Conservation (phyloP, 2,329 filamentous ascomycete species). For the Chaetomiaceae sp. region DNA sequence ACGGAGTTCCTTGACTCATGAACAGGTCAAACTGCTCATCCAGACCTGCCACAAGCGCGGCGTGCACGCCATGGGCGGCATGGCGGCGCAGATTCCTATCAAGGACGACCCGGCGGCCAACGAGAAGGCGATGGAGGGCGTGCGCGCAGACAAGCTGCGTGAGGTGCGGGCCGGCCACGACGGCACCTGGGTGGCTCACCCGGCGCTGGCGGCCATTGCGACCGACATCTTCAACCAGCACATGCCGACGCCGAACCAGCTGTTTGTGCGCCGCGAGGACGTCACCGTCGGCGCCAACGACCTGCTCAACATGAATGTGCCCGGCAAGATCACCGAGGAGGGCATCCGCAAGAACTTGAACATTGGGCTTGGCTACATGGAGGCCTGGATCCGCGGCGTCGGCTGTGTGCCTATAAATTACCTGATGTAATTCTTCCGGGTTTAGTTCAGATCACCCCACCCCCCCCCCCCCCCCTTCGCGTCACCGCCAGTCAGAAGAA, state of each 20-base stretch:
- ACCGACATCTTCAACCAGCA: slow-evolving; percentile 93
- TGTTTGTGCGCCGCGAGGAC: slow-evolving; percentile 84
- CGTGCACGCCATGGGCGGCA: slow-evolving; percentile 98
- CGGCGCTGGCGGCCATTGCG: slow-evolving; percentile 81
- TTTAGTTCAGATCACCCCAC: too few species aligned
- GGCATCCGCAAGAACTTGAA: slow-evolving; percentile 97
- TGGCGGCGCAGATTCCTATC: slow-evolving; percentile 98
- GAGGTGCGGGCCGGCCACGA: slow-evolving; percentile 95
- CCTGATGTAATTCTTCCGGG: slow-evolving; percentile 58
- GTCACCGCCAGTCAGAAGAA: not conserved
- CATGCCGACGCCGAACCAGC: slow-evolving; percentile 98
- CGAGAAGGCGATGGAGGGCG: slow-evolving; percentile 87
- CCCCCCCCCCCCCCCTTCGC: not conserved
- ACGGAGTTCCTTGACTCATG: too few species aligned
- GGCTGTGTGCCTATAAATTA: slow-evolving; percentile 98
- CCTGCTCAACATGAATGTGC: slow-evolving; percentile 96
- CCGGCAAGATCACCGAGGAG: slow-evolving; percentile 83
- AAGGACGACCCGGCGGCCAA: slow-evolving; percentile 90
- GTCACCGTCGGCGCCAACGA: slow-evolving; percentile 82
- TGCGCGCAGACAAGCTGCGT: slow-evolving; percentile 91
- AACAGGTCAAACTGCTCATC: slow-evolving; percentile 76
- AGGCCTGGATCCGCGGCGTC: slow-evolving; percentile 91
- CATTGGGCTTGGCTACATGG: slow-evolving; percentile 97
- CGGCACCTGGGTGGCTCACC: slow-evolving; percentile 95
- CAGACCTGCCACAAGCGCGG: slow-evolving; percentile 96